Evolutionary conservation across 768 basidiomycete genomes (phyloP), one percentile per base, ranked within the genome.

Genomic region (Lentinula sp.): DNA sequence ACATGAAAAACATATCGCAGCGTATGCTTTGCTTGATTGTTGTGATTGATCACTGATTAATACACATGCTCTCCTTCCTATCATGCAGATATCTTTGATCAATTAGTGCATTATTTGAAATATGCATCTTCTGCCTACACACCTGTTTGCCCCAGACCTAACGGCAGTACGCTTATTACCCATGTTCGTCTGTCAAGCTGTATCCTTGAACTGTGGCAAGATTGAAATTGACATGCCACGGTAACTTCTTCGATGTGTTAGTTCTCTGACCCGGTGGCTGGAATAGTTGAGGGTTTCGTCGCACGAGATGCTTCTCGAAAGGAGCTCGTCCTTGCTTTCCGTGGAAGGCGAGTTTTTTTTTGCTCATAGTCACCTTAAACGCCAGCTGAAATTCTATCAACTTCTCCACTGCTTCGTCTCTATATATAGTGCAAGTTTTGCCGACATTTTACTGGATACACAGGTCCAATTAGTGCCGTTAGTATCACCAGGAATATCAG

Each of bases 71-170:
- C 3, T 8, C 21, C 21, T 48, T 23, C 21, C 16, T 39, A 3
- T 31, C 23, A 32, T 16, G 40, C 51, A 69, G 68, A 75, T 31
- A 66, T 74, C 6, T 81, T 75, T 64, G 67, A 77, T 37, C 74
- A 82, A 59, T 71, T 84, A 5, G 67, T 81, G 1, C 75, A 78
- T 62, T 83, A 84, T 71, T 80, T 82, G 74, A 81, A 82, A 68
- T 84, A 82, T 61, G 79, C 83, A 1, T 79, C 82, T 10, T 81
- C 81, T 5, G 78, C 80, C 3, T 84, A 83, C 61, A 68, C 63
- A 35, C 52, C 70, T 0, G 59, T 81, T 21, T 84, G 83, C 61
- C 76, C 76, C 5, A 73, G 74, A 11, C 83, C 82, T 1, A 82
- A 83, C 65, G 81, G 82, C 23, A 79, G 80, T 34, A 69, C 70